phyloP scores from a whole-genome alignment of 2,329 filamentous ascomycete species.

The Phyllosticta citrichinensis region DNA sequence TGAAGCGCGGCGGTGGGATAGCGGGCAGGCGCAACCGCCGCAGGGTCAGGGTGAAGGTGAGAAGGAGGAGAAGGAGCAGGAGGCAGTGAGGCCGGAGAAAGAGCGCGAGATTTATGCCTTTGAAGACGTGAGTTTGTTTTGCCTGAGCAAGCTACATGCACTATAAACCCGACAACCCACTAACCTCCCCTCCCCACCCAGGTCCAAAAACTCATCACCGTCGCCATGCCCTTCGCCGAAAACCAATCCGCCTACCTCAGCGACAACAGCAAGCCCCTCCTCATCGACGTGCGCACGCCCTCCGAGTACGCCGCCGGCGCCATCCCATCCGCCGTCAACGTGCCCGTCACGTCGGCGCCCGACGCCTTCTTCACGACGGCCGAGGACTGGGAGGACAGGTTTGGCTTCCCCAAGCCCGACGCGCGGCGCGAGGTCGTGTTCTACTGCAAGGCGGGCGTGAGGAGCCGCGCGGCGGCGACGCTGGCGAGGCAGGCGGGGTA shows the following conservation, averaged over 20 bases:
- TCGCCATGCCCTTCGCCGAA: not conserved
- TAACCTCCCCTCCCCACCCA: no score
- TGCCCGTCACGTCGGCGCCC: conserved; percentile 67
- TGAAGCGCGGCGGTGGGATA: no score
- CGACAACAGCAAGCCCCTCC: not conserved
- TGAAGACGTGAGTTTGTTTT: no score
- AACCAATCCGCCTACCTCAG: not conserved
- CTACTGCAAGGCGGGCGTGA: conserved; percentile 87
- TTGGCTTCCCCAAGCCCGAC: conserved; percentile 63
- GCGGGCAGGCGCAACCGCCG: no score
- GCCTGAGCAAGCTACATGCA: no score
- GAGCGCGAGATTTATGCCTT: no score
- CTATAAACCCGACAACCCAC: no score
- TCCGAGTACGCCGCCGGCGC: conserved; percentile 53
- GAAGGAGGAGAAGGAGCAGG: no score
- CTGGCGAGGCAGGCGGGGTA: conserved; percentile 72
- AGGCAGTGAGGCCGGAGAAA: no score
- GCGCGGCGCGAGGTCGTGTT: conserved; percentile 57
- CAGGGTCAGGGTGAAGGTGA: no score
- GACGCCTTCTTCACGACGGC: conserved; percentile 67
- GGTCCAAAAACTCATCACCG: not conserved
- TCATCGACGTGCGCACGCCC: conserved; percentile 60
- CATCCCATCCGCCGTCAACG: conserved; percentile 74
- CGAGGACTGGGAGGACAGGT: conserved; percentile 74
- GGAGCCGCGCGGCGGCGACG: conserved; percentile 65